Percentiles rank a stretch among this genome's conserved stretches.
Evolutionary conservation across 371 early-diverging fungal species (phyloP).

Genomic region (Zychaea mexicana): DNA sequence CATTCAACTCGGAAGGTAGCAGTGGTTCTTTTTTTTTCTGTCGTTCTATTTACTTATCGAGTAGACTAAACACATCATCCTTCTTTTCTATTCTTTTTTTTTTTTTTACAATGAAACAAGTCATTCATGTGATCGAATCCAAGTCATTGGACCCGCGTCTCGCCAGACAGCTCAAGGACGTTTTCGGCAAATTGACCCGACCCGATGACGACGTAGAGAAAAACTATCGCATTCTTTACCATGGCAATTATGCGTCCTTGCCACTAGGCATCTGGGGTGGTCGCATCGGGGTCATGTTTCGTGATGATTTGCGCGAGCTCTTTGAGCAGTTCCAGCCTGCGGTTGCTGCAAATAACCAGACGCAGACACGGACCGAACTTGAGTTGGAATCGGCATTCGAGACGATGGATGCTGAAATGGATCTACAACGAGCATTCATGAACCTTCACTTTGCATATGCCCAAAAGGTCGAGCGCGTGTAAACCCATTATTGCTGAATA

Average conservation of each 20-base stretch:
- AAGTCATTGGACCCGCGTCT: constrained; percentile 32
- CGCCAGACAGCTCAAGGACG: constrained; percentile 32
- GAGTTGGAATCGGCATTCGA: constrained; percentile 28
- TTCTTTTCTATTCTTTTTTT: too few species aligned
- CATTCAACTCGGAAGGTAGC: constrained; percentile 41
- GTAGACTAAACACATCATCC: not conserved
- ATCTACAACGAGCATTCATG: constrained; percentile 38
- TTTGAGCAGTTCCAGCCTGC: constrained; percentile 20
- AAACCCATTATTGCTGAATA: not conserved
- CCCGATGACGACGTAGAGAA: not conserved
- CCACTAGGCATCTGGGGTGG: constrained; percentile 57
- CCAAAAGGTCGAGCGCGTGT: constrained; percentile 10
- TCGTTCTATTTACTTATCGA: not conserved
- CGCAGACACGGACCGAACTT: constrained; percentile 13
- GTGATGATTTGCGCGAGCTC: constrained; percentile 38
- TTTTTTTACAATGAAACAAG: constrained; percentile 15
- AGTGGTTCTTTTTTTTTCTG: not conserved
- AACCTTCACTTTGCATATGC: constrained; percentile 35
- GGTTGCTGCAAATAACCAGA: constrained; percentile 1
- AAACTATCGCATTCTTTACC: constrained; percentile 1
- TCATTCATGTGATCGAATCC: constrained; percentile 30
- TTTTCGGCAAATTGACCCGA: constrained; percentile 15
- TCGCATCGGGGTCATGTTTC: constrained; percentile 42
- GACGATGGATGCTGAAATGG: constrained; percentile 33
- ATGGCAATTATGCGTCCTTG: constrained; percentile 37